phyloP scores from a whole-genome alignment of 169 alveolate species.

The Theileria parva region DNA sequence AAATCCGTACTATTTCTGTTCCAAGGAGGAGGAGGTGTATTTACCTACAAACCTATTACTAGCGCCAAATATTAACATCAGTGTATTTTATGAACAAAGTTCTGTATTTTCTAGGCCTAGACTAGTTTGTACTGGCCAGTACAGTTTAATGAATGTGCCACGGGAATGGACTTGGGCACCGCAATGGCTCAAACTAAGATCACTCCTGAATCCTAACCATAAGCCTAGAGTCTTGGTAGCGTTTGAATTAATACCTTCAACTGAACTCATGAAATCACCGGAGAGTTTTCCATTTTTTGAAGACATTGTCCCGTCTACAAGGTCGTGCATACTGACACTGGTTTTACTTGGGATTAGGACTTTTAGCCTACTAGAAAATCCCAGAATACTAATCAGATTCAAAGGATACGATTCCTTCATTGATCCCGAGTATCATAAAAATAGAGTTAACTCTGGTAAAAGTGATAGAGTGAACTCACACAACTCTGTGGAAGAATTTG shows the following conservation, averaged over 20 bases:
- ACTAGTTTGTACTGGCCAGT: conserved; percentile 72
- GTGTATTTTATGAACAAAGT: conserved; percentile 70
- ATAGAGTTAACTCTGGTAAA: not conserved
- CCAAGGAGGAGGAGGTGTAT: conserved; percentile 81
- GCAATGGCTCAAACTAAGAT: conserved; percentile 81
- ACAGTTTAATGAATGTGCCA: conserved; percentile 82
- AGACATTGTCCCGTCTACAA: conserved; percentile 85
- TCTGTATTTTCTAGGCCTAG: conserved; percentile 63
- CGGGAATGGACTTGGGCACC: conserved; percentile 87
- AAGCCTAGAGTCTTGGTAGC: conserved; percentile 82
- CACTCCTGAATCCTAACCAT: conserved; percentile 77
- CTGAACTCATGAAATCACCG: conserved; percentile 61
- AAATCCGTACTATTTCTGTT: conserved; percentile 86
- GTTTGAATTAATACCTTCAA: conserved; percentile 82
- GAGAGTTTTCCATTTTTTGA: conserved; percentile 80
- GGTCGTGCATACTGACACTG: conserved; percentile 76
- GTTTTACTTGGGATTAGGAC: conserved; percentile 84
- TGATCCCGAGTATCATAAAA: conserved; percentile 47
- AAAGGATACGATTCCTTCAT: conserved; percentile 69
- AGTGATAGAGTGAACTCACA: no score
- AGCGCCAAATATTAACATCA: conserved; percentile 86
- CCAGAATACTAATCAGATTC: conserved; percentile 79
- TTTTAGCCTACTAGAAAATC: conserved; percentile 79
- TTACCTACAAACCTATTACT: conserved; percentile 82
- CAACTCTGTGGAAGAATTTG: no score